Evolutionary conservation across 495 filamentous ascomycete species (phyloP).

Genomic region (Daldinia loculata): DNA sequence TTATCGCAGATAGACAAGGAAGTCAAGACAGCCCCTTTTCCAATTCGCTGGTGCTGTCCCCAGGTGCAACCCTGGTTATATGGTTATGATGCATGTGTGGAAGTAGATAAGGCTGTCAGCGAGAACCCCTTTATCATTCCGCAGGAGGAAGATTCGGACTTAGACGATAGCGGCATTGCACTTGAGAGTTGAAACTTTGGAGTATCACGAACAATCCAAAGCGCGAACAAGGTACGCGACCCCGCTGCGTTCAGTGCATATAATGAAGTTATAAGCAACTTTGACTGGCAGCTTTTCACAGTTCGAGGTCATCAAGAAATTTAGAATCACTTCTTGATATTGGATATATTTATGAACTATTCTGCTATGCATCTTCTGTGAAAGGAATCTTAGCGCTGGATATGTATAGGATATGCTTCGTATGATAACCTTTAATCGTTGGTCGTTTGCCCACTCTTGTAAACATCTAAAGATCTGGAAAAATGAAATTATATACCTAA

Average conservation of each 20-base stretch:
- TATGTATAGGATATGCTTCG: not conserved
- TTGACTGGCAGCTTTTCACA: too few relatives aligned
- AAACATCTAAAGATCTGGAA: not conserved
- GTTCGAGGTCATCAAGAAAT: too few relatives aligned
- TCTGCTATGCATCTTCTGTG: not conserved
- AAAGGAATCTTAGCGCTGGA: not conserved
- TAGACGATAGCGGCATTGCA: not conserved
- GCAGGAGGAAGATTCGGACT: not conserved
- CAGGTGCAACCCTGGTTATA: conserved; percentile 63
- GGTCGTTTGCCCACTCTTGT: too few relatives aligned
- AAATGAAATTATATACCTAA: not conserved
- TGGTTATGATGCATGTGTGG: conserved; percentile 61
- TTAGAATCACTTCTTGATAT: not conserved
- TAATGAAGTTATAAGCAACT: too few relatives aligned
- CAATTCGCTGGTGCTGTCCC: conserved; percentile 62
- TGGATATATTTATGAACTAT: not conserved
- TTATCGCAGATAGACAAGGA: conserved; percentile 48
- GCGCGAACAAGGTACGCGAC: not conserved
- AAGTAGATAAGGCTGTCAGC: conserved; percentile 57
- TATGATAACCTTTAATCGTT: too few relatives aligned
- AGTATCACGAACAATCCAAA: not conserved
- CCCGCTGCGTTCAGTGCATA: too few relatives aligned
- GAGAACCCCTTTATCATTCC: conserved; percentile 18
- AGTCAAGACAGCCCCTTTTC: conserved; percentile 56
- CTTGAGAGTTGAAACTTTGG: not conserved